Conservation (phyloP, 2,329 filamentous ascomycete species). For the Calonectria naviculata region DNA sequence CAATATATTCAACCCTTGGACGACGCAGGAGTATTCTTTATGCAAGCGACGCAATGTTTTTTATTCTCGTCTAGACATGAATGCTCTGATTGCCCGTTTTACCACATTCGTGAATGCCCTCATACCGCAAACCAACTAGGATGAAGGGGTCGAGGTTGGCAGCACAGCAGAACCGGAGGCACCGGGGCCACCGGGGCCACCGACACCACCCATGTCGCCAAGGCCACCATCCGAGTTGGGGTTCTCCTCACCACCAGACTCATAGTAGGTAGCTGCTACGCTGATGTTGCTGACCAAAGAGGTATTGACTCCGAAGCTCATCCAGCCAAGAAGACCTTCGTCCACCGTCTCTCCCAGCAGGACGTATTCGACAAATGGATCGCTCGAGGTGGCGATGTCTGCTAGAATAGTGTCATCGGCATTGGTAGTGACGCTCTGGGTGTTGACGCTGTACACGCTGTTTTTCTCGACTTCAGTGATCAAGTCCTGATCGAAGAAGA, state of each 20-base stretch:
- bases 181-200: too few relatives aligned
- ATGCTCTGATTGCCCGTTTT: too few relatives aligned
- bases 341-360: neutral
- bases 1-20: too few relatives aligned
- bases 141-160: too few relatives aligned
- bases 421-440: slow-evolving; percentile 57
- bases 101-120: too few relatives aligned
- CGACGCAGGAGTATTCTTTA: too few relatives aligned
- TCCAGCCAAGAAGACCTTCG: slow-evolving; percentile 4
- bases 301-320: slow-evolving; percentile 3
- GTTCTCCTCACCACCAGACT: neutral
- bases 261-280: neutral
- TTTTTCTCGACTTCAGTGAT: slow-evolving; percentile 58
- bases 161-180: too few relatives aligned
- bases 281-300: neutral
- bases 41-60: too few relatives aligned
- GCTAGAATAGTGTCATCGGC: slow-evolving; percentile 50
- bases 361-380: slow-evolving; percentile 5
- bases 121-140: too few relatives aligned
- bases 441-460: slow-evolving; percentile 56
- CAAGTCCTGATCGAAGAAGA: slow-evolving; percentile 69
- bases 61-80: too few relatives aligned
- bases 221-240: neutral
- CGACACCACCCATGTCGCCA: too few relatives aligned
- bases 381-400: slow-evolving; percentile 1